Percentiles rank a stretch among this genome's conserved stretches.
Conservation (phyloP, 108 stramenopile genomes). For the Conticribra guillardii region DNA sequence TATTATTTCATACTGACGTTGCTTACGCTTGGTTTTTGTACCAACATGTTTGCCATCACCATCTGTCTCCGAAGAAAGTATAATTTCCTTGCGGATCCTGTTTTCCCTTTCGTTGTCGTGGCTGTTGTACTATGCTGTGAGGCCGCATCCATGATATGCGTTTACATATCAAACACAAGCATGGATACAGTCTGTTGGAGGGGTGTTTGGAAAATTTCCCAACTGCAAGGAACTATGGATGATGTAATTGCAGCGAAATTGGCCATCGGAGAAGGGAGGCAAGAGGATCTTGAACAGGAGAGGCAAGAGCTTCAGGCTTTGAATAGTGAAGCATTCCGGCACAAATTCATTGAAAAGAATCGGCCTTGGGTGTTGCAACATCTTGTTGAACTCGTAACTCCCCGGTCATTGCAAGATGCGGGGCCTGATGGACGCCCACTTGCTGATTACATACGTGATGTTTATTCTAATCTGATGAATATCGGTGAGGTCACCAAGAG, state of each 20-base stretch:
- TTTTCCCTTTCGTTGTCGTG: slow-evolving; percentile 63
- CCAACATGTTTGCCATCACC: slow-evolving; percentile 72
- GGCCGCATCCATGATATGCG: slow-evolving; percentile 49
- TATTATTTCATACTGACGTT: slow-evolving; percentile 83
- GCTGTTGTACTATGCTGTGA: slow-evolving; percentile 64
- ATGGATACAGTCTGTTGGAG: slow-evolving; percentile 66
- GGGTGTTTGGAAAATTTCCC: slow-evolving; percentile 77
- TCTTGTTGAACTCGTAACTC: slow-evolving; percentile 84
- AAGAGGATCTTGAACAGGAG: slow-evolving; percentile 85
- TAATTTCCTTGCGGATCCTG: slow-evolving; percentile 79
- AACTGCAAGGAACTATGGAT: slow-evolving; percentile 82
- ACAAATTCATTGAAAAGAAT: slow-evolving; percentile 88
- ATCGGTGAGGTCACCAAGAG: slow-evolving; percentile 75
- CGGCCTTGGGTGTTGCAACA: slow-evolving; percentile 90
- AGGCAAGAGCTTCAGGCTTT: slow-evolving; percentile 80
- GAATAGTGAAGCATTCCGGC: slow-evolving; percentile 85
- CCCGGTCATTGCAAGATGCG: slow-evolving; percentile 54
- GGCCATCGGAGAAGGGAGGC: slow-evolving; percentile 88
- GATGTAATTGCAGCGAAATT: slow-evolving; percentile 88
- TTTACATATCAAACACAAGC: slow-evolving; percentile 41
- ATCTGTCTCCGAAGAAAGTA: slow-evolving; percentile 74
- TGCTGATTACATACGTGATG: slow-evolving; percentile 76
- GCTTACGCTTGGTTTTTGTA: slow-evolving; percentile 72
- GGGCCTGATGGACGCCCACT: slow-evolving; percentile 68
- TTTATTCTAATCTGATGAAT: slow-evolving; percentile 78